These are phyloP conservation scores for Colletotrichum sp. DNA, from an alignment of 2,329 filamentous ascomycete genomes.

Conservation along the genomic window DNA sequence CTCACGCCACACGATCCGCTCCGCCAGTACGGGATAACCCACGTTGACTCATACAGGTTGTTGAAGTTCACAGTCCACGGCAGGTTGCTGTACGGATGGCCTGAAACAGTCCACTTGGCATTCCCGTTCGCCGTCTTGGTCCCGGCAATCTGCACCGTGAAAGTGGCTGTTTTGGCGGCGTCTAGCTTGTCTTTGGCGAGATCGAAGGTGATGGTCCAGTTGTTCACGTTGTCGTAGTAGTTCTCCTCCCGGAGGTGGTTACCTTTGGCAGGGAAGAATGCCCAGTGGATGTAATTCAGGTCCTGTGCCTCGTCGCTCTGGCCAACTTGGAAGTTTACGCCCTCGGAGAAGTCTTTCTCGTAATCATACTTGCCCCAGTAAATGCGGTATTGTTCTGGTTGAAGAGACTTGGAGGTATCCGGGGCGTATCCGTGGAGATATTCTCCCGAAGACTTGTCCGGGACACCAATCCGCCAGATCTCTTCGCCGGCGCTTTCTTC, in stretches of 20 bases:
- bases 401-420: slow-evolving; percentile 51
- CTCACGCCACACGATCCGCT: slow-evolving; percentile 62
- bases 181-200: slow-evolving; percentile 44
- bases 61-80: slow-evolving; percentile 49
- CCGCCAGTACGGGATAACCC: slow-evolving; percentile 56
- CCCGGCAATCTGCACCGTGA: slow-evolving; percentile 67
- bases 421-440: slow-evolving; percentile 61
- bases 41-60: slow-evolving; percentile 49
- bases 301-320: slow-evolving; percentile 51
- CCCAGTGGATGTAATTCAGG: slow-evolving; percentile 71
- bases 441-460: slow-evolving; percentile 66
- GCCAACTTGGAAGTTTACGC: slow-evolving; percentile 63
- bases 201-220: slow-evolving; percentile 64
- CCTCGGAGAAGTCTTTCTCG: slow-evolving; percentile 60
- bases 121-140: slow-evolving; percentile 67
- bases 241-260: slow-evolving; percentile 49
- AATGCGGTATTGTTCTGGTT: slow-evolving; percentile 62
- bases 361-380: slow-evolving; percentile 69
- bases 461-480: slow-evolving; percentile 66
- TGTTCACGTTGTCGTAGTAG: slow-evolving; percentile 55
- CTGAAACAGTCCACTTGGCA: slow-evolving; percentile 58
- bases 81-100: slow-evolving; percentile 54
- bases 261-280: slow-evolving; percentile 62
- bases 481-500: slow-evolving; percentile 62
- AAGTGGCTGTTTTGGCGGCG: slow-evolving; percentile 57